A percentile compares a stretch with the other conserved stretches of the same genome.
These are phyloP conservation scores for Epichloe sibirici DNA, from an alignment of 2,329 filamentous ascomycete species.

Conservation along the genomic window DNA sequence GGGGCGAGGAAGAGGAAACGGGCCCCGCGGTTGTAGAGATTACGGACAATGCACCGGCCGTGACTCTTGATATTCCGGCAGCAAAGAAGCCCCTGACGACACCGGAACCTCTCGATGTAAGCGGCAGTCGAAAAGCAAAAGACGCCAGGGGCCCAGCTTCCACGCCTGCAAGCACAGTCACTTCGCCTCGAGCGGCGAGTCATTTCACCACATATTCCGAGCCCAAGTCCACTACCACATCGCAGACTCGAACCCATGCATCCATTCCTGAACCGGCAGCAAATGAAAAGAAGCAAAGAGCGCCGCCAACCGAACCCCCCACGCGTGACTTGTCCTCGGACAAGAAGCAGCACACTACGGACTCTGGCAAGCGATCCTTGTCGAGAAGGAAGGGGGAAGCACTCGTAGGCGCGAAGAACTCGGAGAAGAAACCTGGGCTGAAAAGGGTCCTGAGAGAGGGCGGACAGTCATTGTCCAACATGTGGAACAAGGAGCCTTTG, in stretches of 20 bases:
- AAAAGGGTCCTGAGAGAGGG: constrained; percentile 41
- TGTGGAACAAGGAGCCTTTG: constrained; percentile 36
- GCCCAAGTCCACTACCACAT: neutral
- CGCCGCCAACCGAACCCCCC: constrained; percentile 17
- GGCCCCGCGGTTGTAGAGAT: constrained; percentile 17
- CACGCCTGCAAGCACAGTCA: constrained; percentile 1
- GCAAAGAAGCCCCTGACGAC: neutral
- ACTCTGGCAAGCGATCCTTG: constrained; percentile 7
- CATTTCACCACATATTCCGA: constrained; percentile 2
- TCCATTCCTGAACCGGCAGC: constrained; percentile 12
- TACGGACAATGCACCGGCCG: constrained; percentile 12
- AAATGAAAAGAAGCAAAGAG: constrained; percentile 35
- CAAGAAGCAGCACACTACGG: neutral
- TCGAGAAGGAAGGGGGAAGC: constrained; percentile 20
- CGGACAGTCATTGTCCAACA: constrained; percentile 32
- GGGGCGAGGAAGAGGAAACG: constrained; percentile 19
- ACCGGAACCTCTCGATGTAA: neutral
- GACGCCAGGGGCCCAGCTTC: neutral
- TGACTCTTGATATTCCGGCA: neutral
- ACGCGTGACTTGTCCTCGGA: constrained; percentile 9
- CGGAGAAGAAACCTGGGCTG: constrained; percentile 15
- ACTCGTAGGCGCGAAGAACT: constrained; percentile 7
- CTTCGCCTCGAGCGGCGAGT: constrained; percentile 6
- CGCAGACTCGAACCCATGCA: neutral
- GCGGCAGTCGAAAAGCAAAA: neutral